These are phyloP conservation scores for Metschnikowia picachoensis DNA, from an alignment of 805 yeast species.

Conservation along the genomic window DNA sequence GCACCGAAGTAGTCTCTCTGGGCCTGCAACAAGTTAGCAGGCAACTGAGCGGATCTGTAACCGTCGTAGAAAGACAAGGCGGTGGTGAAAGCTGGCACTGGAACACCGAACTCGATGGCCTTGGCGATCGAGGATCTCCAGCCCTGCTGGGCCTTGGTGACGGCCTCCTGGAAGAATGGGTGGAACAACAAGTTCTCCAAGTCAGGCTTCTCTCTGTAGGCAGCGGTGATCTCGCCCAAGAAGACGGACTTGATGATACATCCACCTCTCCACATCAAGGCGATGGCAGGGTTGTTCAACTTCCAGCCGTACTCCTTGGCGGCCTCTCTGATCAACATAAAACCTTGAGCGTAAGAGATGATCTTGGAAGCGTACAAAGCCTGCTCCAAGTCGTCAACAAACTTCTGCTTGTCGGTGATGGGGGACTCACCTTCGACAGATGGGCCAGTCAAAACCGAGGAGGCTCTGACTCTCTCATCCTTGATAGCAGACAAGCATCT, in stretches of 20 bases:
- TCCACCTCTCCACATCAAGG: conserved; percentile 99
- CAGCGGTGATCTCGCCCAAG: conserved; percentile 94
- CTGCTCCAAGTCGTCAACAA: conserved; percentile 93
- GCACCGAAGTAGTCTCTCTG: conserved; percentile 99
- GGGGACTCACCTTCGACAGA: conserved; percentile 53
- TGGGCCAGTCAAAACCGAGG: conserved; percentile 79
- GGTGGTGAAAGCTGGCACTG: conserved; percentile 96
- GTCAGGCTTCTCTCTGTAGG: conserved; percentile 90
- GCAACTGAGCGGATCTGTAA: conserved; percentile 91
- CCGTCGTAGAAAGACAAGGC: conserved; percentile 98
- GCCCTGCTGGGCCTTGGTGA: conserved; percentile 87
- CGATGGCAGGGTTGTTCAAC: conserved; percentile 96
- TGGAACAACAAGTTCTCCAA: conserved; percentile 94
- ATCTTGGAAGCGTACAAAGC: conserved; percentile 98
- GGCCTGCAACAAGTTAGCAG: conserved; percentile 98
- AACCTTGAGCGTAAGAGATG: conserved; percentile 98
- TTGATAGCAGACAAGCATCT: conserved; percentile 94
- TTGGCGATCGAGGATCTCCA: conserved; percentile 88
- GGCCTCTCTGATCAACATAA: conserved; percentile 98
- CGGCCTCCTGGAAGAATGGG: conserved; percentile 89
- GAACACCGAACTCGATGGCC: conserved; percentile 84
- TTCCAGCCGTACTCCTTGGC: conserved; percentile 96
- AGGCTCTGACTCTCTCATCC: conserved; percentile 84
- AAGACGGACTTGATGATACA: conserved; percentile 98
- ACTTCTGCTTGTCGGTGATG: conserved; percentile 71